These are phyloP conservation scores for Penicillium sumatraense DNA, from an alignment of 2,329 filamentous ascomycete species.

Conservation along the genomic window DNA sequence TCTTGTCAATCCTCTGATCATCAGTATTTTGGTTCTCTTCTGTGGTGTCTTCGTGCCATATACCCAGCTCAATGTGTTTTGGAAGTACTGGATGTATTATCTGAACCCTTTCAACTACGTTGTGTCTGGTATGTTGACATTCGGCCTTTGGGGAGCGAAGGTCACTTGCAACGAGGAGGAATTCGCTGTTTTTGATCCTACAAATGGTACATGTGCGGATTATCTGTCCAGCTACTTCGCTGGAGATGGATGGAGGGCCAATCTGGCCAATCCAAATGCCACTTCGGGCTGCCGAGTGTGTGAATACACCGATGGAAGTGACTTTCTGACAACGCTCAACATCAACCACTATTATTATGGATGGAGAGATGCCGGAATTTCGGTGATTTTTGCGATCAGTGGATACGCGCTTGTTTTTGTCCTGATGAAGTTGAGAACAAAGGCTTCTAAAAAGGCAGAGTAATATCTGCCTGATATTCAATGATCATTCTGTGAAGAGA, in stretches of 20 bases:
- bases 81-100: conserved; percentile 19
- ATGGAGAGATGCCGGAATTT: conserved; percentile 66
- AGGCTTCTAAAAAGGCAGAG: conserved; percentile 27
- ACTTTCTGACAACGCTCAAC: conserved; percentile 63
- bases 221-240: conserved; percentile 59
- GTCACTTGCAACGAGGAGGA: conserved; percentile 11
- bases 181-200: conserved; percentile 12
- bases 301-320: conserved; percentile 58
- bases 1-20: conserved; percentile 12
- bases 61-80: conserved; percentile 10
- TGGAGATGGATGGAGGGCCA: conserved; percentile 48
- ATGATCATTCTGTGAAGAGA: too few relatives aligned
- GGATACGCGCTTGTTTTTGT: conserved; percentile 54
- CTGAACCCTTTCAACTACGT: conserved; percentile 18
- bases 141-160: conserved; percentile 5
- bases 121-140: conserved; percentile 15
- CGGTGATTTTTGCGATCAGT: conserved; percentile 57
- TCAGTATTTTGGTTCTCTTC: conserved; percentile 15
- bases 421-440: conserved; percentile 32
- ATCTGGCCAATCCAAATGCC: conserved; percentile 62
- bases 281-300: conserved; percentile 61
- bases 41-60: conserved; percentile 17
- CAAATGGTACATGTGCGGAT: conserved; percentile 50
- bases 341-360: conserved; percentile 63
- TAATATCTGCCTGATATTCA: too few relatives aligned